Conservation (phyloP, 1,139 yeast species). For the Kodamaea sp. region DNA sequence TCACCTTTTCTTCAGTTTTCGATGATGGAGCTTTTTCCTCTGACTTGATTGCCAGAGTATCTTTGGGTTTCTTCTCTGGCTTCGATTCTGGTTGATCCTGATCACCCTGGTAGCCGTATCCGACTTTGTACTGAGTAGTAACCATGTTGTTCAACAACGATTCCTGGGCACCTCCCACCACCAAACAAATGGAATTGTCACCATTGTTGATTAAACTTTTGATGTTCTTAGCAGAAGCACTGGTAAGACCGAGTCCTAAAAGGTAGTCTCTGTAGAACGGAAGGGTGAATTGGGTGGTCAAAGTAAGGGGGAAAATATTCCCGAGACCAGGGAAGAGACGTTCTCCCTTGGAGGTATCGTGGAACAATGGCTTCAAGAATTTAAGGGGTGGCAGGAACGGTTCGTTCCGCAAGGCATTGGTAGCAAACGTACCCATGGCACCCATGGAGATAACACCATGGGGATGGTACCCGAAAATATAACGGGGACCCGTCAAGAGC, state of each 20-base stretch:
- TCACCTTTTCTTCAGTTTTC: neutral
- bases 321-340: constrained; percentile 78
- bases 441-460: constrained; percentile 97
- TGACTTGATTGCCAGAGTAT: neutral
- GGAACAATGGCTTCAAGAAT: constrained; percentile 51
- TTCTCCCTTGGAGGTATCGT: constrained; percentile 43
- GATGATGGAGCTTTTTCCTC: neutral
- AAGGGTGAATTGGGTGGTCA: constrained; percentile 80
- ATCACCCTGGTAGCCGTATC: constrained; percentile 58
- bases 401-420: constrained; percentile 64
- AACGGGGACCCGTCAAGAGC: constrained; percentile 67
- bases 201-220: constrained; percentile 61
- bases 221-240: constrained; percentile 80
- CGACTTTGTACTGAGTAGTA: constrained; percentile 34
- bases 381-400: constrained; percentile 50
- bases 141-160: constrained; percentile 58
- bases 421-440: constrained; percentile 81
- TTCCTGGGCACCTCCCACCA: constrained; percentile 95
- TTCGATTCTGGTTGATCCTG: no score
- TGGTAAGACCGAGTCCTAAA: constrained; percentile 76
- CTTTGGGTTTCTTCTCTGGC: neutral
- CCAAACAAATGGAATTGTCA: constrained; percentile 79
- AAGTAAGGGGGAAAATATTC: constrained; percentile 72
- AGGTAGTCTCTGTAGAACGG: constrained; percentile 90
- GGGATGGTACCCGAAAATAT: constrained; percentile 93